phyloP scores from a whole-genome alignment of 2,329 filamentous ascomycete species.

The Didymella arachidicola region DNA sequence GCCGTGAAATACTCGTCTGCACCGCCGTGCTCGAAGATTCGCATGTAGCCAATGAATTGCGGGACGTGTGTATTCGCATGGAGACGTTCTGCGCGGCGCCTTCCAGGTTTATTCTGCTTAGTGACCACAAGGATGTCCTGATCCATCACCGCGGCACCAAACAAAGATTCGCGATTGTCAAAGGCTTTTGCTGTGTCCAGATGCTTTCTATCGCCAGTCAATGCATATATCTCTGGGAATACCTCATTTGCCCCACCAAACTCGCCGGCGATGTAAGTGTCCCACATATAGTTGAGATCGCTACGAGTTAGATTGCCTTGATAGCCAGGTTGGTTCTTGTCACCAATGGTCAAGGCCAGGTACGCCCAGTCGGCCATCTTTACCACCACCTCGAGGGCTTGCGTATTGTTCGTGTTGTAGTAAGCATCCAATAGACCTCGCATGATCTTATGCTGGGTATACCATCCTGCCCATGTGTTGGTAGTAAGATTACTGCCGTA shows the following conservation, averaged over 20 bases:
- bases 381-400: constrained; percentile 5
- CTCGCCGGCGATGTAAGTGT: constrained; percentile 12
- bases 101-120: constrained; percentile 3
- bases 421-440: constrained; percentile 3
- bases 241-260: constrained; percentile 10
- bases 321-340: constrained; percentile 10
- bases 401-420: constrained; percentile 10
- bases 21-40: constrained; percentile 5
- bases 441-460: constrained; percentile 14
- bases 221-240: constrained; percentile 7
- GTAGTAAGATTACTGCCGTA: constrained; percentile 1
- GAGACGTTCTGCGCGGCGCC: constrained; percentile 8
- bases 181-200: constrained; percentile 6
- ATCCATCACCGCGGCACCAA: constrained; percentile 2
- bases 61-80: constrained; percentile 11
- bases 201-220: constrained; percentile 7
- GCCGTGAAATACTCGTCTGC: constrained; percentile 6
- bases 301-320: constrained; percentile 9
- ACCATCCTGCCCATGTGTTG: constrained; percentile 11
- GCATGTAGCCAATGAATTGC: constrained; percentile 6
- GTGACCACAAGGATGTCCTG: constrained; percentile 9
- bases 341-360: constrained; percentile 6
- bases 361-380: constrained; percentile 12
- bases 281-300: constrained; percentile 17
- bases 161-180: constrained; percentile 10